These are phyloP conservation scores for Tephrocybe sp. DNA, from an alignment of 768 basidiomycete species.

Conservation along the genomic window DNA sequence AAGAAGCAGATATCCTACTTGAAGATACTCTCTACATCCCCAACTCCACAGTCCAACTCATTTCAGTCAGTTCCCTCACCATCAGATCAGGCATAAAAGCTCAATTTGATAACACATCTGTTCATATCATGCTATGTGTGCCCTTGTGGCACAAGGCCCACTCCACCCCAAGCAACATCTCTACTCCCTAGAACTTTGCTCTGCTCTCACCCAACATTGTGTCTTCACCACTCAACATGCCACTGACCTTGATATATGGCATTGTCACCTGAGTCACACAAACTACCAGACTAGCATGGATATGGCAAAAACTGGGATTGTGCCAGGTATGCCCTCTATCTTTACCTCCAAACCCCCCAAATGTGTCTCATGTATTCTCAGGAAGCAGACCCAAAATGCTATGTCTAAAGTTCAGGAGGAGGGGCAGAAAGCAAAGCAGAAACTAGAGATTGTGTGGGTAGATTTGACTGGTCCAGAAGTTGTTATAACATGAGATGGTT, in stretches of 20 bases:
- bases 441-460: conserved; percentile 29
- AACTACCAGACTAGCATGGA: conserved; percentile 4
- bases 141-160: not conserved
- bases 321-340: conserved; percentile 24
- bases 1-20: no score
- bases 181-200: not conserved
- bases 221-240: not conserved
- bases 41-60: not conserved
- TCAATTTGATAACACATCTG: not conserved
- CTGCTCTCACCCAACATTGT: not conserved
- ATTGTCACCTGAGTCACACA: conserved; percentile 6
- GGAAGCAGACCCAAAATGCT: conserved; percentile 35
- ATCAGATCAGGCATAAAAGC: not conserved
- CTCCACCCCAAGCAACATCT: not conserved
- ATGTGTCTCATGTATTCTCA: conserved; percentile 35
- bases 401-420: conserved; percentile 30
- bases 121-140: not conserved
- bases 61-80: no score
- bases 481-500: conserved; percentile 20
- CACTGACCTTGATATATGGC: conserved; percentile 5
- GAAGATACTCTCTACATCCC: not conserved
- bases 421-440: conserved; percentile 22
- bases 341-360: conserved; percentile 20
- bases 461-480: conserved; percentile 28
- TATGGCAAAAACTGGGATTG: no score